Base-by-base conservation (phyloP, 805 yeast genomes). In the Dipodascus albidus region DNA sequence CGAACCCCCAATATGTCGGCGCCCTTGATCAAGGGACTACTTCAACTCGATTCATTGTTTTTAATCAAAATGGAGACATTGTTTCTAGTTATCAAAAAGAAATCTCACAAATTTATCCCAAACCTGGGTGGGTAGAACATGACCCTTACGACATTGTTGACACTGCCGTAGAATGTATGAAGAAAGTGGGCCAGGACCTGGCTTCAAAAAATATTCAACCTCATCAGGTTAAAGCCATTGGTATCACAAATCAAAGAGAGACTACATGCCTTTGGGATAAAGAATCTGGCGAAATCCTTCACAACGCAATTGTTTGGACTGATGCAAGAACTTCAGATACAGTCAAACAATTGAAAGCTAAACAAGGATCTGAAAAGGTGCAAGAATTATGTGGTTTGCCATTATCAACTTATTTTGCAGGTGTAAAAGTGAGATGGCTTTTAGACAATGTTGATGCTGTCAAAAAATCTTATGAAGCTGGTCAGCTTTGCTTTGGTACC, bases 221-320 rank as follows among this genome's bases (percentile, higher is more conserved):
- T 15, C 58, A 58, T 66, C 75, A 74, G 59, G 81, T 90, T 55
- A 78, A 74, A 55, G 81, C 86, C 49, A 76, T 90, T 60, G 98
- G 98, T 23, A 80, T 90, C 60, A 93, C 97, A 51, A 91, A 89
- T 70, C 95, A 91, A 95, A 80, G 98, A 66, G 98, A 90, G 70
- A 90, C 98, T 47, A 84, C 96, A 24, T 82, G 90, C 50, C 59
- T 71, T 47, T 90, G 96, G 96, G 84, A 88, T 54, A 77, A 81
- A 59, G 74, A 74, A 52, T 88, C 96, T 1, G 96, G 96, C 47
- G 71, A 73, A 58, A 95, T 96, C 2, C 77, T 88, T 53, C 78
- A 83, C 64, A 83, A 86, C 66, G 97, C 96, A 62, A 87, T 90
- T 67, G 95, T 90, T 35, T 90, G 98, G 98, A 87, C 91, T 57